Base-by-base conservation (phyloP, 495 filamentous ascomycete genomes). In the Pseudoneurospora amorphoporcata region DNA sequence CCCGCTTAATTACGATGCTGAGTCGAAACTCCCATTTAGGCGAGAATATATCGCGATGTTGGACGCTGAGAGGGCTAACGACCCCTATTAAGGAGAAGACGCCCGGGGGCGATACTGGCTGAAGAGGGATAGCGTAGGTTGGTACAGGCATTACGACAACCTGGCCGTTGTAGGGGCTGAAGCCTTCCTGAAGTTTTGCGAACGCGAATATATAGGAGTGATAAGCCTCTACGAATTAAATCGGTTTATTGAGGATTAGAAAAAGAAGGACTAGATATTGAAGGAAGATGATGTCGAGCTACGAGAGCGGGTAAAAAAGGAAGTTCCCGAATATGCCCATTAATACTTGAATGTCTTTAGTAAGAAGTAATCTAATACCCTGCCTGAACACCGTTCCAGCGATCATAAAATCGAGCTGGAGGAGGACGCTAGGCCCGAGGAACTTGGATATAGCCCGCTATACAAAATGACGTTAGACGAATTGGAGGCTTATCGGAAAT, bases 381-480 rank as follows among this genome's bases (percentile, higher is more conserved):
- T n/a, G n/a, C n/a, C n/a, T n/a, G n/a, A n/a, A n/a, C n/a, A n/a
- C n/a, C n/a, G n/a, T n/a, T n/a, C n/a, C n/a, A 42, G 40, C 68
- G 69, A 71, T 0, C 19, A 45, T 1, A 71, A 53, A 23, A 71
- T 71, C 8, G n/a, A 53, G 1, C 32, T 71, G 0, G 12, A 14
- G 0, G 17, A 8, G 0, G 69, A 19, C 6, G 37, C 17, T 0
- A 17, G 53, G 0, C 40, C 19, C 0, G 39, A 65, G 0, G 61
- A 53, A 16, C 39, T 75, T 0, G 16, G n/a, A 1, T 65, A 71
- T 35, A 76, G 79, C 53, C 74, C 70, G 2, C 19, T 80, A 1
- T 81, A 82, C 39, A 65, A 72, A 2, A 80, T 81, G 71, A 77
- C 74, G 0, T 8, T 68, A 0, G 61, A 80, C n/a, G 74, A 82